Percentiles rank a stretch among this genome's conserved stretches.
Conservation (phyloP, 176 grass and related monocot genomes). For the Melocanna baccifera region DNA sequence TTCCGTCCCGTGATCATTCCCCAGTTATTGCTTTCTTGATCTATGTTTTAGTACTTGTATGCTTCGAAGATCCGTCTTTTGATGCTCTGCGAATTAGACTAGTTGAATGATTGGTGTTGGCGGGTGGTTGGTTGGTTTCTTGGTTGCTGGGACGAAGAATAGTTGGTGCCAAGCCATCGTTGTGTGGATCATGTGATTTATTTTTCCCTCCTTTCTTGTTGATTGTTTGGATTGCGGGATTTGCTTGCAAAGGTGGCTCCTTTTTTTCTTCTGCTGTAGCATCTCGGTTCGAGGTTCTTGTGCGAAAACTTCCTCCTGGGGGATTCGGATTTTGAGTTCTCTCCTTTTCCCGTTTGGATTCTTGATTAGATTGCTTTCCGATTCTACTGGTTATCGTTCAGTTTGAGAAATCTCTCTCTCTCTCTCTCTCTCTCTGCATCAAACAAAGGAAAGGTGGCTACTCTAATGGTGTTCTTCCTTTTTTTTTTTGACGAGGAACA, state of each 20-base stretch:
- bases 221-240: constrained; percentile 8
- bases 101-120: constrained; percentile 28
- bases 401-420: not conserved
- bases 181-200: constrained; percentile 26
- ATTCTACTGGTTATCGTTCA: not conserved
- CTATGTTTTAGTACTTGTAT: not conserved
- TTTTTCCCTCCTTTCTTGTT: not conserved
- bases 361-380: not conserved
- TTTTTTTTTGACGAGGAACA: too few relatives aligned
- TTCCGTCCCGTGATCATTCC: constrained; percentile 8
- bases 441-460: not conserved
- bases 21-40: constrained; percentile 17
- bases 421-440: too few relatives aligned
- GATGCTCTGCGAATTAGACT: constrained; percentile 1
- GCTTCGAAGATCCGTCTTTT: constrained; percentile 21
- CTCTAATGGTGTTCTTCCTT: not conserved
- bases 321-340: not conserved
- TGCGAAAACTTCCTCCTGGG: not conserved
- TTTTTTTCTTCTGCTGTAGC: not conserved
- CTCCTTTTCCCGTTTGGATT: not conserved
- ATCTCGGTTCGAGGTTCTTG: not conserved
- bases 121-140: constrained; percentile 11
- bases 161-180: not conserved
- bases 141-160: constrained; percentile 22
- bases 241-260: not conserved